Evolutionary conservation across 129 eudicot genomes (phyloP), one percentile per base, ranked within the genome.

Genomic region (Helianthus tuberosus): DNA sequence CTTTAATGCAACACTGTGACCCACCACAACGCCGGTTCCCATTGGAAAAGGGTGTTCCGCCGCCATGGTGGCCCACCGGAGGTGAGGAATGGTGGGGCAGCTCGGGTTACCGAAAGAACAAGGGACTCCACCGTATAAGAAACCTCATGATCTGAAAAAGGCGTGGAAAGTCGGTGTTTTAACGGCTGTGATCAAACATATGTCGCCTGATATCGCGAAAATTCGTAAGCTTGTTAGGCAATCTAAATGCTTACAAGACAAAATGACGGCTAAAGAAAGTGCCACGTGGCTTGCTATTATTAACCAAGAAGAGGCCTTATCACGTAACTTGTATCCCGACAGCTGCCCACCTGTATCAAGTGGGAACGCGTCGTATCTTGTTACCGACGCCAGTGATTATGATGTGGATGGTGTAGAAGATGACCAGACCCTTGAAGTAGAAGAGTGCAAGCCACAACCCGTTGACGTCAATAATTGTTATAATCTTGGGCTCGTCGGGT

Each of bases 31-130:
- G 96, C 80, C 78, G 96, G 72, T 89, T 89, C 48, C 96, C 96
- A 0, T 64, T 89, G 73, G 96, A 89, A 77, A 89, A 89, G 69
- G 91, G 96, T 13, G 78, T 89, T 29, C 82, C 96, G 13, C 96
- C 96, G 13, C 96, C 92, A 0, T 89, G 96, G 96, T 89, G 96
- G 96, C 96, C 96, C 15, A 74, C 86, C 7, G 96, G 96, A 63
- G 82, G 82, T 17, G 96, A 89, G 67, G 88, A 89, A 27, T 89
- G 96, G 96, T 89, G 96, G 92, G 67, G 81, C 44, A 79, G 43
- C 64, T 84, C 35, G 86, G 89, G 10, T 52, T 89, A 14, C 91
- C 91, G 1, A 79, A 75, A 58, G 92, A 86, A 59, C 96, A 86
- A 13, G 91, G 87, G 5, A 81, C 89, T 0, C 96, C 96, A 8